phyloP scores from a whole-genome alignment of 139 green algal species.

The Haematococcus lacustris region DNA sequence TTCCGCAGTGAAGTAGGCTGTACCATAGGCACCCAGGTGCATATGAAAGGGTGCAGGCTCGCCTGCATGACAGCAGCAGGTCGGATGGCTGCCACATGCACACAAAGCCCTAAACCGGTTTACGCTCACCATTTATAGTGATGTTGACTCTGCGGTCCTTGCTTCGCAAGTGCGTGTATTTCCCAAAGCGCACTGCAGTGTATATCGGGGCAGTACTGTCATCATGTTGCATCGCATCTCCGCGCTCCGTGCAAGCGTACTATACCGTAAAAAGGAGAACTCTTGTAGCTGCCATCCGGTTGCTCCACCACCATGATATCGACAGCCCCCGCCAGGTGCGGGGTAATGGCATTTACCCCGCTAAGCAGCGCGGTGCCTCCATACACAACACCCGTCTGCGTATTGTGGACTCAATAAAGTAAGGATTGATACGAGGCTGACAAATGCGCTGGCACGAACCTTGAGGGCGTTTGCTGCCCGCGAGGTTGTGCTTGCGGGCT shows the following conservation, averaged over 20 bases:
- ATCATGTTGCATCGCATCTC: background rate
- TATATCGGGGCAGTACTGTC: background rate
- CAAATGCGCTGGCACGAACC: too few species aligned
- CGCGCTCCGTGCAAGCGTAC: too few species aligned
- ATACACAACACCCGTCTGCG: slow-evolving; percentile 51
- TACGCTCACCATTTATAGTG: slow-evolving; percentile 63
- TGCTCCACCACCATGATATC: slow-evolving; percentile 87
- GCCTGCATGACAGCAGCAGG: slow-evolving; percentile 26
- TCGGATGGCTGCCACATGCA: background rate
- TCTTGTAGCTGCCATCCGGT: slow-evolving; percentile 70
- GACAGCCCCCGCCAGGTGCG: slow-evolving; percentile 78
- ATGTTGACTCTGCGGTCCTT: slow-evolving; percentile 66
- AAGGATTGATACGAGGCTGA: too few species aligned
- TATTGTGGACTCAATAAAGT: too few species aligned
- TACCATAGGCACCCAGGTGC: slow-evolving; percentile 70
- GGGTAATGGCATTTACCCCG: slow-evolving; percentile 54
- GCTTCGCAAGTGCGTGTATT: slow-evolving; percentile 78
- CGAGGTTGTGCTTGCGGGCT: too few species aligned
- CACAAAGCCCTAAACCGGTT: background rate
- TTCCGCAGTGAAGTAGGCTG: slow-evolving; percentile 67
- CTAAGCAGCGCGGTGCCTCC: slow-evolving; percentile 44
- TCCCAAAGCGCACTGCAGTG: slow-evolving; percentile 83
- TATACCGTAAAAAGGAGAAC: slow-evolving; percentile 83
- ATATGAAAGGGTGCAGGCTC: slow-evolving; percentile 54
- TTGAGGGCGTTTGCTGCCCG: too few species aligned